These are phyloP conservation scores for Porpolomopsis calyptriformis DNA, from an alignment of 768 basidiomycete species.

Conservation along the genomic window DNA sequence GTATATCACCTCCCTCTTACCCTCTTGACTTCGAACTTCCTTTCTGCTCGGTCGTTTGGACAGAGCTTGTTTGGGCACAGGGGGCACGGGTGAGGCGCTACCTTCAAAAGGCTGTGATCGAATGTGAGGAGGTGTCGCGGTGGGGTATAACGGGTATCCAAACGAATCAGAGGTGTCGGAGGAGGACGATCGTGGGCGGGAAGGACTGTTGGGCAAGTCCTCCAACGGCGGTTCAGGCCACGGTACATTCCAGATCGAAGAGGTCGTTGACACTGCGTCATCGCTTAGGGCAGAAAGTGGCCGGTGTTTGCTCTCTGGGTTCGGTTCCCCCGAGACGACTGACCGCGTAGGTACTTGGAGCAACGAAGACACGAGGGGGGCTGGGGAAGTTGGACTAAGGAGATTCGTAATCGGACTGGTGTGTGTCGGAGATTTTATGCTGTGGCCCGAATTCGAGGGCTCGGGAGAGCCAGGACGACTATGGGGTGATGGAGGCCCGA, in stretches of 20 bases:
- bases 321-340: neutral
- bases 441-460: neutral
- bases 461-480: neutral
- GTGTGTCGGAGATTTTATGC: conserved; percentile 28
- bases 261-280: conserved; percentile 26
- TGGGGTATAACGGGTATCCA: conserved; percentile 14
- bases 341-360: conserved; percentile 1
- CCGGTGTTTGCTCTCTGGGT: neutral
- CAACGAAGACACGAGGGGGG: conserved; percentile 4
- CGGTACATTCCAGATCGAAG: conserved; percentile 27
- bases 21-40: no score
- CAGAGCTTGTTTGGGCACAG: neutral
- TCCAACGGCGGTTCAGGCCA: conserved; percentile 30
- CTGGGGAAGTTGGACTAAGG: conserved; percentile 15
- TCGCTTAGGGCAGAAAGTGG: conserved; percentile 14
- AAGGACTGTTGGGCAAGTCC: no score
- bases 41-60: no score
- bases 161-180: conserved; percentile 15
- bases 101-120: conserved; percentile 23
- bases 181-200: conserved; percentile 16
- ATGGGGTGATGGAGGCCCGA: neutral
- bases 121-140: conserved; percentile 12
- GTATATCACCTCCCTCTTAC: conserved; percentile 25
- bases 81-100: conserved; percentile 8
- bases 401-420: conserved; percentile 29